Percentiles rank a stretch among this genome's conserved stretches.
Evolutionary conservation across 2,329 filamentous ascomycete species (phyloP).

Genomic region (Tolypocladium paradoxum): DNA sequence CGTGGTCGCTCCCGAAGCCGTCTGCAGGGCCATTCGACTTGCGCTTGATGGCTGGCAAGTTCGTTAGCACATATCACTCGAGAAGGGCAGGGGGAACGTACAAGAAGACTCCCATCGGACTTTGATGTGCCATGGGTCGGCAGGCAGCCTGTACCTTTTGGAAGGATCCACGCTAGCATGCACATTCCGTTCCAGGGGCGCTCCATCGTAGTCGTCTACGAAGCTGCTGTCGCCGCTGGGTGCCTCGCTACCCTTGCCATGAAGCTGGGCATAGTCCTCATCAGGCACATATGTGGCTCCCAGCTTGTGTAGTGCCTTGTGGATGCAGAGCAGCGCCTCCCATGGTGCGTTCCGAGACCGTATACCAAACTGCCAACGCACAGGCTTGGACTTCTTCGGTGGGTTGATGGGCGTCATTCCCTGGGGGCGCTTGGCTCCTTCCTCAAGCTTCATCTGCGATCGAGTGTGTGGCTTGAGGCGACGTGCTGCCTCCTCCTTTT

Average conservation of each 20-base stretch:
- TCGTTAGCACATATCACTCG: neutral
- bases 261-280: constrained; percentile 42
- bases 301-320: constrained; percentile 79
- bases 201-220: constrained; percentile 25
- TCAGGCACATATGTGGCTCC: constrained; percentile 78
- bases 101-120: constrained; percentile 81
- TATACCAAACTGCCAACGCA: constrained; percentile 97
- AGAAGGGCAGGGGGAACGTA: constrained; percentile 34
- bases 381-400: constrained; percentile 63
- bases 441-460: constrained; percentile 58
- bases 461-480: constrained; percentile 79
- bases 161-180: constrained; percentile 37
- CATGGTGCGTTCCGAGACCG: constrained; percentile 87
- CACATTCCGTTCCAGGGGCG: constrained; percentile 21
- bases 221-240: constrained; percentile 29
- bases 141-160: constrained; percentile 71
- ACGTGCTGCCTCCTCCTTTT: constrained; percentile 71
- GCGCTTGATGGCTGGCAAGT: constrained; percentile 4
- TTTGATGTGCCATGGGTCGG: constrained; percentile 89
- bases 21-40: constrained; percentile 2
- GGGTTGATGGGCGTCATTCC: constrained; percentile 53
- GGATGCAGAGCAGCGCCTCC: constrained; percentile 90
- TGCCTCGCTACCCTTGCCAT: constrained; percentile 28
- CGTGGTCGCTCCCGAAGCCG: constrained; percentile 6
- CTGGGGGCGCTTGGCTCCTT: constrained; percentile 46